Evolutionary conservation across 1,284 basidiomycete genomes (phyloP), one percentile per base, ranked within the genome.

Genomic region (Cutaneotrichosporon sp.): DNA sequence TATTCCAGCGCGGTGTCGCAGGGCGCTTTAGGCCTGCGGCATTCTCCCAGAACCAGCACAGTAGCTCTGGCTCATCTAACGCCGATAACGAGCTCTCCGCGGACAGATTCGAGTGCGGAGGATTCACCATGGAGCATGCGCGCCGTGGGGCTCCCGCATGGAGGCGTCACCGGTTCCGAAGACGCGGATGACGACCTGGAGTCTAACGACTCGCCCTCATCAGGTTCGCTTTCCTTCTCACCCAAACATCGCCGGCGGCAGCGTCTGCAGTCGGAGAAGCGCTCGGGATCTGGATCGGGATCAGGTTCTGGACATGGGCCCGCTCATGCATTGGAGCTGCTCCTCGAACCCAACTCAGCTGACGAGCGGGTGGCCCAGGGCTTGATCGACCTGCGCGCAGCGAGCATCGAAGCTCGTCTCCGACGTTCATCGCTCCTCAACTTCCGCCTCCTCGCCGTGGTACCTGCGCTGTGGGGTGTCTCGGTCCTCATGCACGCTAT

Each of bases 101-200:
- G 11, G 53, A 44, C 27, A 38, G 43, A 42, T 26, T 20, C 31
- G 41, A 24, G 41, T 19, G 48, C 54, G 9, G 55, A 56, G 5
- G 43, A 33, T 33, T 52, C 51, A 27, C 26, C 45, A 6, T 37
- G 25, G 46, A 19, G 29, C 12, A 14, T 43, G 35, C 39, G 39
- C 20, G 66, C 65, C 12, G 54, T 64, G 37, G 33, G 46, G 2
- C 46, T 37, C 3, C 57, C 57, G 9, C 19, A 47, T 3, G 67
- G 63, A 9, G 61, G 60, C 6, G 54, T 65, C 51, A 59, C 60
- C 0, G 60, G 62, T 11, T 66, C 65, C 41, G 70, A 70, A 52
- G 70, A 71, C 49, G 71, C 65, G 6, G 71, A 72, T 52, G 71
- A 70, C 52, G 69, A 71, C 46, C 60, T 63, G 19, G 66, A 68